Conservation (phyloP, 148 eudicot genomes). For the Spergularia marina region DNA sequence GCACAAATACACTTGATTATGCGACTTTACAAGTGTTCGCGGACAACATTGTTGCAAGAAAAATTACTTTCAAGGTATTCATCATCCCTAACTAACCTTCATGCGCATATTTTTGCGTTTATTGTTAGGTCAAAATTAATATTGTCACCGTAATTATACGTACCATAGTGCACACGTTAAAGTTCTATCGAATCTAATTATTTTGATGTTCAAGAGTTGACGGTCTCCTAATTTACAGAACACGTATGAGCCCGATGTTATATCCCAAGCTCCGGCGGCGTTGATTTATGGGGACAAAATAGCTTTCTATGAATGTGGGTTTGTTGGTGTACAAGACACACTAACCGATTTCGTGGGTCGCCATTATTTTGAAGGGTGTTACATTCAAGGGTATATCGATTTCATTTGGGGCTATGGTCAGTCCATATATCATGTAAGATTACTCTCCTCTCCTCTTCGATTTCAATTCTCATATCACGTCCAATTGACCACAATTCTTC, state of each 20-base stretch:
- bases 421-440: constrained; percentile 25
- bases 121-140: no score
- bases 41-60: constrained; percentile 24
- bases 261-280: constrained; percentile 32
- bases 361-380: constrained; percentile 24
- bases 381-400: constrained; percentile 30
- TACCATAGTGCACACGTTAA: no score
- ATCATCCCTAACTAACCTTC: neutral
- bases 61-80: constrained; percentile 30
- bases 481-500: no score
- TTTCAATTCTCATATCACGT: neutral
- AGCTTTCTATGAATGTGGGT: constrained; percentile 26
- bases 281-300: constrained; percentile 21
- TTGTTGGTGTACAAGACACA: constrained; percentile 30
- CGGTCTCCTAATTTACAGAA: constrained; percentile 10
- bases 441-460: neutral
- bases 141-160: no score
- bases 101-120: neutral
- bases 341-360: constrained; percentile 24
- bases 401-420: constrained; percentile 34
- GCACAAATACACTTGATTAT: constrained; percentile 20
- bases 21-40: constrained; percentile 23
- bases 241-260: neutral
- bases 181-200: no score
- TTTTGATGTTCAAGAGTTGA: no score